Evolutionary conservation across 2,329 filamentous ascomycete genomes (phyloP).

Genomic region (Sphaceloma murrayae): DNA sequence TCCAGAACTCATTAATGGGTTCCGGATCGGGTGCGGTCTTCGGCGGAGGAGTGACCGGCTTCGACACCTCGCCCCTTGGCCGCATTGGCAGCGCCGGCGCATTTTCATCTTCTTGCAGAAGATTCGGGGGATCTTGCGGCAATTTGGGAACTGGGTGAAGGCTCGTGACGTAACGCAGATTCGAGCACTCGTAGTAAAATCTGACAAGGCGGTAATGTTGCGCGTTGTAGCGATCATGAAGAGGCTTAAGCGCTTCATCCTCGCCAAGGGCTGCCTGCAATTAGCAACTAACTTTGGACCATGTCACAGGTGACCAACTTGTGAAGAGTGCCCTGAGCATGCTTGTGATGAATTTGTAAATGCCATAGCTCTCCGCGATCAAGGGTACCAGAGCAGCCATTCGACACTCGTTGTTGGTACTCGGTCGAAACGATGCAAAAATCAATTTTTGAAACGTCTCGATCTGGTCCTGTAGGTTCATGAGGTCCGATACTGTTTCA

Average conservation of each 20-base stretch:
- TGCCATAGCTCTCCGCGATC: slow-evolving; percentile 96
- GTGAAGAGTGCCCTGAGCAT: slow-evolving; percentile 86
- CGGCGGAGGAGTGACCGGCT: slow-evolving; percentile 58
- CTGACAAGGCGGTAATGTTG: slow-evolving; percentile 94
- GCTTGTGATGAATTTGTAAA: slow-evolving; percentile 99
- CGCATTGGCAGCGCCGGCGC: slow-evolving; percentile 74
- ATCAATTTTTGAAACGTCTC: slow-evolving; percentile 98
- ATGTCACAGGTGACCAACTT: slow-evolving; percentile 46
- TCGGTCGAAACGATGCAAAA: slow-evolving; percentile 88
- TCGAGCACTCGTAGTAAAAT: slow-evolving; percentile 99
- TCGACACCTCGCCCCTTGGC: slow-evolving; percentile 59
- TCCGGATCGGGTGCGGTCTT: slow-evolving; percentile 72
- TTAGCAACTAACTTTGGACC: neutral
- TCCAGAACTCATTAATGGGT: slow-evolving; percentile 97
- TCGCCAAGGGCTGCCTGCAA: slow-evolving; percentile 64
- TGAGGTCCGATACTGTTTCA: slow-evolving; percentile 93
- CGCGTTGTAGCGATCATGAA: slow-evolving; percentile 82
- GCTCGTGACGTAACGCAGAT: slow-evolving; percentile 89
- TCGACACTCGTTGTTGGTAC: slow-evolving; percentile 89
- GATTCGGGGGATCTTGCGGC: slow-evolving; percentile 83
- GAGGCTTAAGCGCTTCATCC: slow-evolving; percentile 79
- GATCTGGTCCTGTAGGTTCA: slow-evolving; percentile 95
- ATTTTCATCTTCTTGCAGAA: slow-evolving; percentile 68
- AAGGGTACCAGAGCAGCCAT: slow-evolving; percentile 89
- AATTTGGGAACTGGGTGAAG: slow-evolving; percentile 94